phyloP scores from a whole-genome alignment of 108 stramenopile genomes.

The Nitzschia sp. region DNA sequence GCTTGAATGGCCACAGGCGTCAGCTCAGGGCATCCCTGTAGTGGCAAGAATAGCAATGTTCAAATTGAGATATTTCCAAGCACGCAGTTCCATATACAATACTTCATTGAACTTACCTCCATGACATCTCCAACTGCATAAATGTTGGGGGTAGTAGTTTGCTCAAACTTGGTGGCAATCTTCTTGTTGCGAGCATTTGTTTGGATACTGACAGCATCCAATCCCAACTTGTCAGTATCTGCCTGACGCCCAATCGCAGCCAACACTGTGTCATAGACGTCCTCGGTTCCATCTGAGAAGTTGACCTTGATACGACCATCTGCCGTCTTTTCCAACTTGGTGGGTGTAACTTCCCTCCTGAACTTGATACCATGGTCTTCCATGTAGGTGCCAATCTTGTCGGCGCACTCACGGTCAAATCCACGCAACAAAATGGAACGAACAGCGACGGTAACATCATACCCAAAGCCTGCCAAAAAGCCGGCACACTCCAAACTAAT shows the following conservation, averaged over 20 bases:
- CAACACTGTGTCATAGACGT: conserved; percentile 88
- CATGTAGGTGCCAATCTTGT: conserved; percentile 84
- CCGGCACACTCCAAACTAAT: conserved; percentile 98
- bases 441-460: conserved; percentile 92
- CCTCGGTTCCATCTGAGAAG: conserved; percentile 75
- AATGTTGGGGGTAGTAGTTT: conserved; percentile 86
- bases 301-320: conserved; percentile 81
- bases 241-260: conserved; percentile 91
- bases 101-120: conserved; percentile 41
- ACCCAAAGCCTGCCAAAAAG: conserved; percentile 89
- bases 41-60: no score
- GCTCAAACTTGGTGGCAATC: conserved; percentile 81
- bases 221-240: conserved; percentile 84
- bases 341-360: conserved; percentile 72
- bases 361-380: conserved; percentile 84
- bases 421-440: conserved; percentile 94
- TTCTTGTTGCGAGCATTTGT: conserved; percentile 77
- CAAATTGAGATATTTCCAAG: no score
- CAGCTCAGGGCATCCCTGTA: conserved; percentile 88
- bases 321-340: conserved; percentile 75
- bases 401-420: conserved; percentile 95
- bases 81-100: not conserved
- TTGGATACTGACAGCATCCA: conserved; percentile 75
- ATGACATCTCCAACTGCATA: conserved; percentile 98
- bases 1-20: conserved; percentile 98